phyloP scores from a whole-genome alignment of 2,329 filamentous ascomycete species.

The Ophiocordyceps camponoti-floridani region DNA sequence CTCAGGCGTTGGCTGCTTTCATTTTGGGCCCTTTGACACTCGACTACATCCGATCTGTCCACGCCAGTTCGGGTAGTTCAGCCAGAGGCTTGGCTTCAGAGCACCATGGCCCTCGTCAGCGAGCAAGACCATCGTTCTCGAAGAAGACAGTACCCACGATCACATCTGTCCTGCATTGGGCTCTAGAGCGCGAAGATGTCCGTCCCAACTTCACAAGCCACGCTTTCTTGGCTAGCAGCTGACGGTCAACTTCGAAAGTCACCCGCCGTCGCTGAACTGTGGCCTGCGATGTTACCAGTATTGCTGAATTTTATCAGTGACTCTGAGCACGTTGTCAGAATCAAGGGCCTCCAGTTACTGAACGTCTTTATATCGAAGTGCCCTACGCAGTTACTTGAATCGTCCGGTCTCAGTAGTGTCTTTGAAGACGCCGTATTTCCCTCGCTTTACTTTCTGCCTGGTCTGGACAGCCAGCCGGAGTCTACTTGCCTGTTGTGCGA shows the following conservation, averaged over 20 bases:
- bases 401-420: constrained; percentile 47
- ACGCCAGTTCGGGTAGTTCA: no score
- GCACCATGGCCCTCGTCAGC: no score
- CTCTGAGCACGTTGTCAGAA: constrained; percentile 30
- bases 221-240: neutral
- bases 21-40: no score
- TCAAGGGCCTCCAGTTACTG: constrained; percentile 36
- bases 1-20: no score
- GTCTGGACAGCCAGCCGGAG: constrained; percentile 55
- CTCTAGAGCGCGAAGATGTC: neutral
- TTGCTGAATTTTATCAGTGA: constrained; percentile 55
- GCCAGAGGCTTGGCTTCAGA: no score
- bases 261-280: constrained; percentile 21
- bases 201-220: neutral
- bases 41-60: no score
- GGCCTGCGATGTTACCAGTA: constrained; percentile 52
- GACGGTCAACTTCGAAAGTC: neutral
- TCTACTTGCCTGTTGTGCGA: constrained; percentile 43
- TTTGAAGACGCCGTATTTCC: constrained; percentile 55
- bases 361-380: constrained; percentile 34
- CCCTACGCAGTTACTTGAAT: constrained; percentile 31
- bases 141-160: neutral
- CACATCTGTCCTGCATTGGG: neutral
- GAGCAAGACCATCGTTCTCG: neutral
- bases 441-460: constrained; percentile 59